Percentiles rank a stretch among this genome's conserved stretches.
Conservation (phyloP, 1,139 yeast genomes). For the Blastobotrys illinoisensis region DNA sequence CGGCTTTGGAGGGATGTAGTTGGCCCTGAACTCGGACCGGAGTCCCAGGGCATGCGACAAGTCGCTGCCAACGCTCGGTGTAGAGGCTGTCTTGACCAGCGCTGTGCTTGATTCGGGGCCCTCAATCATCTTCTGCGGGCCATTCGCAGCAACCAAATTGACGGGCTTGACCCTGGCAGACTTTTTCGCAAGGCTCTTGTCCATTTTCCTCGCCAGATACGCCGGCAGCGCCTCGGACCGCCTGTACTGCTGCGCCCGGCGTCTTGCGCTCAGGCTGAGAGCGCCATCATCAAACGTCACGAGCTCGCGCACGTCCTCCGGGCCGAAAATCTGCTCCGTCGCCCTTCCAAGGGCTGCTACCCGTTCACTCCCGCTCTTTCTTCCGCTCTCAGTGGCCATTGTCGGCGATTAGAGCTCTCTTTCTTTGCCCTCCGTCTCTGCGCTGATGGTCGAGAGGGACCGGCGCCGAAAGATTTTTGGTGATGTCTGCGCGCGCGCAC, state of each 20-base stretch:
- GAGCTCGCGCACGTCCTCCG: neutral
- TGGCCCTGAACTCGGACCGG: neutral
- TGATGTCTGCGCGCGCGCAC: neutral
- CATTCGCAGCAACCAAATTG: neutral
- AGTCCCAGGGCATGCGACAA: neutral
- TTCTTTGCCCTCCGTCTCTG: no score
- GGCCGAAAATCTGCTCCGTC: neutral
- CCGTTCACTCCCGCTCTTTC: neutral
- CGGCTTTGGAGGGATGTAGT: constrained; percentile 27
- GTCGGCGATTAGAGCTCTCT: neutral
- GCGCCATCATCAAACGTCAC: constrained; percentile 1
- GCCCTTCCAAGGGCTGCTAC: neutral
- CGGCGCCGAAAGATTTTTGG: neutral
- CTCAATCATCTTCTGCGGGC: constrained; percentile 2
- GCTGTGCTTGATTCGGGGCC: constrained; percentile 1
- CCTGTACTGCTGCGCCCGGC: constrained; percentile 17
- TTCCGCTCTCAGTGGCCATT: neutral
- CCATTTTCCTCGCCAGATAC: constrained; percentile 14
- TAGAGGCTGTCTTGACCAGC: neutral
- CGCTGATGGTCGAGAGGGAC: no score
- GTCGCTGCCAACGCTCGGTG: no score
- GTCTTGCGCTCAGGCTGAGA: constrained; percentile 8
- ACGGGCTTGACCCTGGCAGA: neutral
- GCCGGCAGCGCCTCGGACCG: constrained; percentile 12
- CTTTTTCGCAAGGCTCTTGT: constrained; percentile 2